phyloP scores from a whole-genome alignment of 176 grass and related monocot genomes.

The Pontederia paniculata region DNA sequence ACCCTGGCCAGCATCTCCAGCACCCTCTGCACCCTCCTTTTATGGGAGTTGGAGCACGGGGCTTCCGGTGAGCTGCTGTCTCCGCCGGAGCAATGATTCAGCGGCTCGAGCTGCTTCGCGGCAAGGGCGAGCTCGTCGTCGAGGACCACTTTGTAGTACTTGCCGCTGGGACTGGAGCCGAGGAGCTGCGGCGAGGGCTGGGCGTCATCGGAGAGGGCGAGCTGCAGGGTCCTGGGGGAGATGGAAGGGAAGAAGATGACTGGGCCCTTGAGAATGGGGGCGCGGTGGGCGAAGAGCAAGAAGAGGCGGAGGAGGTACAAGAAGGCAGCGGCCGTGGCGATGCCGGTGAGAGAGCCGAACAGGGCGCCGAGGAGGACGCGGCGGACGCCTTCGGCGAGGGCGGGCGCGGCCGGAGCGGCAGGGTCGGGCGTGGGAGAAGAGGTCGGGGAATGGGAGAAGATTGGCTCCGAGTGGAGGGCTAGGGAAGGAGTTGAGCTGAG shows the following conservation, averaged over 20 bases:
- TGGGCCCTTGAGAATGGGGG: slow-evolving; percentile 60
- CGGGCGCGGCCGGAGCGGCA: slow-evolving; percentile 29
- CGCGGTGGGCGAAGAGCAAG: slow-evolving; percentile 53
- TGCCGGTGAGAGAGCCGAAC: slow-evolving; percentile 75
- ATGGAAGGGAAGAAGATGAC: slow-evolving; percentile 86
- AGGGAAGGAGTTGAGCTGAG: slow-evolving; percentile 27
- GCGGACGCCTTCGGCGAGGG: slow-evolving; percentile 32
- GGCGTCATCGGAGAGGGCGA: slow-evolving; percentile 38
- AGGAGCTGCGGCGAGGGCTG: slow-evolving; percentile 25
- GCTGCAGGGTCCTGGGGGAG: slow-evolving; percentile 52
- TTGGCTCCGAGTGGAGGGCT: slow-evolving; percentile 53
- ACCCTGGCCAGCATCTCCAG: slow-evolving; percentile 59
- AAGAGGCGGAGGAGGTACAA: slow-evolving; percentile 59
- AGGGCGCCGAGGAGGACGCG: slow-evolving; percentile 72
- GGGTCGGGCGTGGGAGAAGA: slow-evolving; percentile 24
- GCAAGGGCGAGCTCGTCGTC: slow-evolving; percentile 62
- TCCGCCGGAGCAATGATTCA: slow-evolving; percentile 14
- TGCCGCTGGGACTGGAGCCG: slow-evolving; percentile 32
- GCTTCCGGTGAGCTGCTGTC: slow-evolving; percentile 25
- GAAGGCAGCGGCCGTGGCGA: slow-evolving; percentile 55
- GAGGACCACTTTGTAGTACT: slow-evolving; percentile 62
- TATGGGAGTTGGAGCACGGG: slow-evolving; percentile 50
- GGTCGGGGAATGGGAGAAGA: slow-evolving; percentile 24
- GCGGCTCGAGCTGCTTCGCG: slow-evolving; percentile 40
- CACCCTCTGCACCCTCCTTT: slow-evolving; percentile 70